Evolutionary conservation across 805 yeast genomes (phyloP).

Genomic region (Komagataella pseudopastoris): DNA sequence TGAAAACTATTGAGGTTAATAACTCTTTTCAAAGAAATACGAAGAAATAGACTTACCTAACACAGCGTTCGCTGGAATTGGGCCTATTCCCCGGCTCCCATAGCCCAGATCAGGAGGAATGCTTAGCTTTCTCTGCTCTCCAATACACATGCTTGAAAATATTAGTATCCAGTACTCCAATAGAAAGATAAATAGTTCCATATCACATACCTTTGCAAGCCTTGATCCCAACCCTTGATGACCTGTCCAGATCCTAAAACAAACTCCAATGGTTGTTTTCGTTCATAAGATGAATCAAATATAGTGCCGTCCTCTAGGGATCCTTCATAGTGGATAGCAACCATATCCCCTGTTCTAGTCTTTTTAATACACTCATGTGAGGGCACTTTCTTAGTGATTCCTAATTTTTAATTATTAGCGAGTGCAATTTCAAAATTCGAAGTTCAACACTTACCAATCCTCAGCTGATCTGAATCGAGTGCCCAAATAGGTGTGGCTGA

Average conservation of each 20-base stretch:
- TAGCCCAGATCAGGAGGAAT: slow-evolving; percentile 75
- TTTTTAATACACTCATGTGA: slow-evolving; percentile 38
- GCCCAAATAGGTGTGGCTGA: neutral
- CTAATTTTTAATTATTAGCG: slow-evolving; percentile 9
- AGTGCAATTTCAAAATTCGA: neutral
- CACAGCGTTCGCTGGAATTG: slow-evolving; percentile 69
- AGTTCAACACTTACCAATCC: slow-evolving; percentile 1
- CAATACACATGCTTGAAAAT: slow-evolving; percentile 58
- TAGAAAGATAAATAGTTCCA: neutral
- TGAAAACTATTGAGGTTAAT: slow-evolving; percentile 25
- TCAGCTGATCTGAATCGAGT: slow-evolving; percentile 1
- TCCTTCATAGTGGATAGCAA: slow-evolving; percentile 75
- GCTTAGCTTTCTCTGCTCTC: slow-evolving; percentile 67
- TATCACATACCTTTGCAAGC: slow-evolving; percentile 33
- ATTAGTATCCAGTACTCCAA: slow-evolving; percentile 6
- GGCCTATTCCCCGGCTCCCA: slow-evolving; percentile 63
- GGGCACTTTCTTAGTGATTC: slow-evolving; percentile 33
- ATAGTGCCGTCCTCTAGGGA: slow-evolving; percentile 48
- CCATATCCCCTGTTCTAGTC: slow-evolving; percentile 51
- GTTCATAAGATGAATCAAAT: slow-evolving; percentile 59
- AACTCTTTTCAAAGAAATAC: neutral
- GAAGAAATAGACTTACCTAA: slow-evolving; percentile 16
- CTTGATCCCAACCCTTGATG: slow-evolving; percentile 86
- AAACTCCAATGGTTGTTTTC: slow-evolving; percentile 60
- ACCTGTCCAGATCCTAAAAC: slow-evolving; percentile 70